Base-by-base conservation (phyloP, 2,329 filamentous ascomycete species). In the Escovopsis sp. region DNA sequence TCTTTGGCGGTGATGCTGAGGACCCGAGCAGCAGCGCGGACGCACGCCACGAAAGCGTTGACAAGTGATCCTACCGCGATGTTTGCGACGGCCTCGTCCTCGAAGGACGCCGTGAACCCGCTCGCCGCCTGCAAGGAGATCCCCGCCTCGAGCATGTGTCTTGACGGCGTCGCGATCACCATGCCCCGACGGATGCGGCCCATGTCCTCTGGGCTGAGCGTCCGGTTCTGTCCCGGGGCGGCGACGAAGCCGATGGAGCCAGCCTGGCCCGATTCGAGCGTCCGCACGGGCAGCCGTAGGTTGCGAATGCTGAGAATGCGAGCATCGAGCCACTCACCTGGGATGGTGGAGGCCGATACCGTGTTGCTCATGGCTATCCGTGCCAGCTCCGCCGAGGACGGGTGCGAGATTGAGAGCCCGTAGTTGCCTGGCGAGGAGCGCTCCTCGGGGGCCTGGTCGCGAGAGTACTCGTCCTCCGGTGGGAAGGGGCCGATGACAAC, bases 241-340 rank as follows among this genome's bases (percentile, higher is more conserved):
- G 79, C 67, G 3, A 79, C 68, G 34, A 96, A 63, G 0, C 87
- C 88, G 36, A 98, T 70, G 0, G 87, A 94, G 1, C 88, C 90
- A 5, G 88, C 86, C 56, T 98, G 88, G 9, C 84, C 85, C 13
- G 77, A 68, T 34, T 77, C 68, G 7, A 96, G 66, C 1, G 69
- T 73, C 32, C 75, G 73, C 0, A 94, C 86, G 0, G 88, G 84
- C 3, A 94, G 64, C 5, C 88, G 75, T 8, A 98, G 64, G 46
- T 94, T 93, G 16, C 88, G 79, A 30, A 94, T 77, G 46, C 87
- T 96, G 31, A 83, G 77, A 35, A 96, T 75, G 30, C 71, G 76
- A 5, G 88, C 85, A 17, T 68, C 67, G 42, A 83, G 76, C 88
- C 88, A 96, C 55, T 84, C 78, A 13, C 66, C 72, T 43, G 66